Percentiles rank a stretch among this genome's conserved stretches.
phyloP scores from a whole-genome alignment of 2,329 filamentous ascomycete genomes.

The Eutypa lata region DNA sequence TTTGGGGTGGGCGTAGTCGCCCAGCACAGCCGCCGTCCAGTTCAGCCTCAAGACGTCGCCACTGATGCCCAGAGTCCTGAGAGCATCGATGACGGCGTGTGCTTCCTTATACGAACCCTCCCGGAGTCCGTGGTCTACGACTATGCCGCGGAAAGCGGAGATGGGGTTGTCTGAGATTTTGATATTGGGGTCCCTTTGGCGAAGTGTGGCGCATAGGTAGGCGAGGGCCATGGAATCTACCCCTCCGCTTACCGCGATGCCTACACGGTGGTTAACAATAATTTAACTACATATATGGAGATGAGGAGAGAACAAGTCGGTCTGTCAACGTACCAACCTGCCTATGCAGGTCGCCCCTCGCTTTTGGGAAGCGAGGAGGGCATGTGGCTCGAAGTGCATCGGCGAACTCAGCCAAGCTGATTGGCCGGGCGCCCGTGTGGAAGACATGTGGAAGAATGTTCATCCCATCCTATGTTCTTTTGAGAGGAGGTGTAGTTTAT shows the following conservation, averaged over 20 bases:
- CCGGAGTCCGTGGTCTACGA: slow-evolving; percentile 59
- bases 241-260: slow-evolving; percentile 83
- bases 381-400: slow-evolving; percentile 50
- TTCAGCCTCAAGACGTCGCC: slow-evolving; percentile 31
- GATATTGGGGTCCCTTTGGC: slow-evolving; percentile 29
- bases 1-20: slow-evolving; percentile 27
- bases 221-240: slow-evolving; percentile 98
- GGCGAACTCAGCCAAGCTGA: slow-evolving; percentile 38
- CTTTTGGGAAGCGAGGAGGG: slow-evolving; percentile 45
- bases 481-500: not conserved
- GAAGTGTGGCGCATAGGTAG: slow-evolving; percentile 59
- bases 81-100: slow-evolving; percentile 35
- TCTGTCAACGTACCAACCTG: slow-evolving; percentile 38
- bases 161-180: slow-evolving; percentile 45
- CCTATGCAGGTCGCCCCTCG: slow-evolving; percentile 31
- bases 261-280: slow-evolving; percentile 39
- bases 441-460: slow-evolving; percentile 34
- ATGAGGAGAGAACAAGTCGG: not conserved
- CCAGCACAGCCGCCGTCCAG: slow-evolving; percentile 45
- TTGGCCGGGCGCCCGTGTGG: slow-evolving; percentile 37
- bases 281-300: no score
- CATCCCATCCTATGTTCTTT: slow-evolving; percentile 35
- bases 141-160: slow-evolving; percentile 38
- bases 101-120: slow-evolving; percentile 52
- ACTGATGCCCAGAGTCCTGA: slow-evolving; percentile 33